Evolutionary conservation across 306 rosid genomes (phyloP), one percentile per base, ranked within the genome.

Genomic region (Abrus pulchellus): DNA sequence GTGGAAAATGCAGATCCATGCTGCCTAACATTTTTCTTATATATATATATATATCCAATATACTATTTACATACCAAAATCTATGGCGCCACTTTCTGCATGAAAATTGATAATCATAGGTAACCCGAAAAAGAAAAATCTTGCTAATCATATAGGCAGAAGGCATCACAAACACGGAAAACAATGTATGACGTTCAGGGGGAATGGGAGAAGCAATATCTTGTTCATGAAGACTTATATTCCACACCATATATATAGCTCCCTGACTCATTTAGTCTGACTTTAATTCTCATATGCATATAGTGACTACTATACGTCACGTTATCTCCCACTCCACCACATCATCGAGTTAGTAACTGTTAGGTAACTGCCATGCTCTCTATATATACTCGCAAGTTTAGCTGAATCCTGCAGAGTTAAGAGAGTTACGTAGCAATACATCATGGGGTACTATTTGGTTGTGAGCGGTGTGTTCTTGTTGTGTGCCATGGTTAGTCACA

Each of bases 381-480:
- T 54, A 81, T 81, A 60, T 68, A 84, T 83, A 54, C 66, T 72
- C 40, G 60, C 52, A 36, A 30, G 27, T 80, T 82, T 34, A 50
- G 68, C n/a, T 36, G 86, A 72, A 82, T 43, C 40, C 3, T 76
- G 38, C 66, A 84, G 52, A 28, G 32, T 72, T 28, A 52, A 56
- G 62, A 71, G 57, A 44, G 56, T 74, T 68, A 65, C 14, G 3
- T 45, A 64, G 80, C 32, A 50, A 73, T 70, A 65, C 34, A 78
- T 63, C 14, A 80, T 82, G 78, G 77, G 79, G 73, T 72, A n/a
- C n/a, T 47, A 32, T 71, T 64, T 60, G 79, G 80, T 78, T 40
- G 65, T 71, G n/a, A 76, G 68, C 38, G 74, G 69, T 36, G 28
- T 91, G 67, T 63, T 77, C n/a, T 55, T 88, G 73, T 86, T 77